These are phyloP conservation scores for Lepraria neglecta DNA, from an alignment of 495 filamentous ascomycete species.

Conservation along the genomic window DNA sequence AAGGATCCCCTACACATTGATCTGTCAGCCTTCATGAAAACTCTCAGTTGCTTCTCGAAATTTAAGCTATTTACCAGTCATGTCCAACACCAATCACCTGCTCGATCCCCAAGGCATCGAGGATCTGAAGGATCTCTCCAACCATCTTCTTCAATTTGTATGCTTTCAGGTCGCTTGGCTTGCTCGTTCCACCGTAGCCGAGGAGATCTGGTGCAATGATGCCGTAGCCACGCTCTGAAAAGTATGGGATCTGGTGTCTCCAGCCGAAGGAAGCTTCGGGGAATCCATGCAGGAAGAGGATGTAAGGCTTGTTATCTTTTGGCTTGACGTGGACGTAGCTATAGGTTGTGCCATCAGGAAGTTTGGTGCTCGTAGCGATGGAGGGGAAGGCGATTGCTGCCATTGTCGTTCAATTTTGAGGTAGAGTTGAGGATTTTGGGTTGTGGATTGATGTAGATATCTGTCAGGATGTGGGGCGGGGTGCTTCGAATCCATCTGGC, in stretches of 20 bases:
- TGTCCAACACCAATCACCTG: slow-evolving; percentile 33
- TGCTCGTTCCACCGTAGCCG: slow-evolving; percentile 40
- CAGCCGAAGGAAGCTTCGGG: slow-evolving; percentile 37
- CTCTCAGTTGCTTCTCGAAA: too few species aligned
- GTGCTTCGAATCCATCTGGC: background rate
- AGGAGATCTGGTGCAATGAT: slow-evolving; percentile 41
- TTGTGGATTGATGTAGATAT: background rate
- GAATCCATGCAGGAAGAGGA: slow-evolving; percentile 39
- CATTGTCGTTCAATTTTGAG: background rate
- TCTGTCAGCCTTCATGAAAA: background rate
- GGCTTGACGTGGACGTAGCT: slow-evolving; percentile 11
- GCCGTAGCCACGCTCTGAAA: slow-evolving; percentile 34
- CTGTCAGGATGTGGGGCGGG: too few species aligned
- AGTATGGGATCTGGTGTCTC: slow-evolving; percentile 36
- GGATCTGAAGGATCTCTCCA: slow-evolving; percentile 31
- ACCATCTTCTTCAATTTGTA: slow-evolving; percentile 35
- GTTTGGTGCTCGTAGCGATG: background rate
- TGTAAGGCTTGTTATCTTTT: slow-evolving; percentile 21
- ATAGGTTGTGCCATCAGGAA: slow-evolving; percentile 16
- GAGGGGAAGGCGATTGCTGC: slow-evolving; percentile 8
- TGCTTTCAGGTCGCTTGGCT: slow-evolving; percentile 30
- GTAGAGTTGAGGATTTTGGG: too few species aligned
- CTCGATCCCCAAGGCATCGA: slow-evolving; percentile 27
- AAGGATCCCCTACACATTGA: slow-evolving; percentile 26
- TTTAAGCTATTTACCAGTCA: slow-evolving; percentile 29